A percentile compares a stretch with the other conserved stretches of the same genome.
These are phyloP conservation scores for Xylaria nigripes DNA, from an alignment of 495 filamentous ascomycete genomes.

Conservation along the genomic window DNA sequence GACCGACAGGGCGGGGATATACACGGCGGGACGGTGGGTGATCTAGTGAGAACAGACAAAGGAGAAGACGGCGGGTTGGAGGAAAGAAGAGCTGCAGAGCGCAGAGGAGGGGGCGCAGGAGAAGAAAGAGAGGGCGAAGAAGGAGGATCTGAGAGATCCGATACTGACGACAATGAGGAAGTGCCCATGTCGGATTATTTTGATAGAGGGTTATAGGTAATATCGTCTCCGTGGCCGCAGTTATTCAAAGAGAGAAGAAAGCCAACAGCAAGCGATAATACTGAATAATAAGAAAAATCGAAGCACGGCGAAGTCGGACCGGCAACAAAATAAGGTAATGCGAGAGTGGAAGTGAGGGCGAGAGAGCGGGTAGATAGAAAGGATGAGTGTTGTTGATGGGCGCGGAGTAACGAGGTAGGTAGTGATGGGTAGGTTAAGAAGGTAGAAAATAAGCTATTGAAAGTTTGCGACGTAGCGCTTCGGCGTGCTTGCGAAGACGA, in stretches of 20 bases:
- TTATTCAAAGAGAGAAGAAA: not conserved
- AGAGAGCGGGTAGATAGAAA: too few species aligned
- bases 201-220: not conserved
- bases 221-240: not conserved
- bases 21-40: conserved; percentile 41
- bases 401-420: not conserved
- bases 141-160: conserved; percentile 22
- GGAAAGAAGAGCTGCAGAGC: conserved; percentile 21
- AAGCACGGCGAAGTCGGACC: not conserved
- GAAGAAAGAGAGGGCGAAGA: conserved; percentile 35
- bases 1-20: conserved; percentile 15
- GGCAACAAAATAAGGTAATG: not conserved
- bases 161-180: conserved; percentile 19
- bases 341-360: too few species aligned
- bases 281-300: not conserved
- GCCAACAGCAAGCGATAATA: not conserved
- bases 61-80: conserved; percentile 42
- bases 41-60: conserved; percentile 41
- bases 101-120: conserved; percentile 22
- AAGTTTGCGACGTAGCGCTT: not conserved
- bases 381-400: not conserved
- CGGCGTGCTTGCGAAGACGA: not conserved
- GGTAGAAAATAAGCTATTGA: too few species aligned
- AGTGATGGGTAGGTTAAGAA: too few species aligned
- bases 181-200: conserved; percentile 9